Base-by-base conservation (phyloP, 306 rosid species). In the Vigna angularis region DNA sequence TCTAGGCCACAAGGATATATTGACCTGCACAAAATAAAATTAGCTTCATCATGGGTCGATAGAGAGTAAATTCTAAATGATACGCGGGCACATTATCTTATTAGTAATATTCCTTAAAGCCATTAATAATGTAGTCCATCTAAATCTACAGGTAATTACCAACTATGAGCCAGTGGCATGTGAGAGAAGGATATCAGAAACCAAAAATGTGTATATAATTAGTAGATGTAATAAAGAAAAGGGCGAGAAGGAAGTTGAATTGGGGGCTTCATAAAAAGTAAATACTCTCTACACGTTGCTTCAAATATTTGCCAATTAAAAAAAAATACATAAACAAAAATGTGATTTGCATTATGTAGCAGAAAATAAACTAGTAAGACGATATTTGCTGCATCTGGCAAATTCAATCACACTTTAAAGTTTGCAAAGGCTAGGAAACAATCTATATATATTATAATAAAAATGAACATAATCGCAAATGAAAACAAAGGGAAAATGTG, bases 1-100 rank as follows among this genome's bases (percentile, higher is more conserved):
- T 73, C 98, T 92, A 81, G 98, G 98, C 98, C 98, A 95, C 64
- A 95, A 85, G 70, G 90, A 86, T 73, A 95, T 95, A 79, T 92
- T 92, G 83, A 92, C 89, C 98, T 94, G 93, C 73, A 73, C 78
- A 73, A 81, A 62, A 45, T 52, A 83, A 74, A 79, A 80, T 70
- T 47, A 53, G 75, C 42, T 58, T 62, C 53, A 38, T 61, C 76
- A 77, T 24, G 70, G 30, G 64, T 75, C 68, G 45, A 49, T 22
- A 50, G 1, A 22, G 32, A 66, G 63, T 42, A 47, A 72, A 50
- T 70, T 56, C 71, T 47, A 30, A 3, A 66, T 40, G 52, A 56
- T 40, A 30, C 56, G 51, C 73, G 75, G 74, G 70, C 44, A 44
- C 5, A 24, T 30, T 62, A 62, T 63, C 28, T 12, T 65, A 7